Base-by-base conservation (phyloP, 1,284 basidiomycete genomes). In the Singerocomus inundabilis region DNA sequence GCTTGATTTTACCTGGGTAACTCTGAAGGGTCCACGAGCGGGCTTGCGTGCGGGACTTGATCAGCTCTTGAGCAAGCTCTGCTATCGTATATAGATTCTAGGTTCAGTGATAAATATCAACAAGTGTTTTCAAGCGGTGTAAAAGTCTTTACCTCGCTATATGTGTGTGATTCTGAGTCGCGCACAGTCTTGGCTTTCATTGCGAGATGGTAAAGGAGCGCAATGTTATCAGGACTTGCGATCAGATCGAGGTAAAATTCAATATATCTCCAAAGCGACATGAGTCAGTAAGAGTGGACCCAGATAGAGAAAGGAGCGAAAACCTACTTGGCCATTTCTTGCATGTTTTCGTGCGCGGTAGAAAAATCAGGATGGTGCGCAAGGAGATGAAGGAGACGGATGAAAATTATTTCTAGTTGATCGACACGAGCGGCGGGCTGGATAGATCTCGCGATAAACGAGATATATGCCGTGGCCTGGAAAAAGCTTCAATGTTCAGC, bases 351-450 rank as follows among this genome's bases (percentile, higher is more conserved):
- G 36, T 81, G 76, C 6, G 72, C 71, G 18, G 75, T 72, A 38
- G 74, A 76, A 61, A 94, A 93, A 69, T 99, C 96, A 2, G 96
- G 95, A 69, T 99, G 96, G 64, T 97, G 93, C 0, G 94, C 90
- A 2, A 99, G 75, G 1, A 96, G 69, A 62, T 95, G 90, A 6
- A 99, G 74, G 13, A 98, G 71, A 5, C 94, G 85, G 29, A 94
- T 82, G 59, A 98, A 90, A 1, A 88, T 81, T 51, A 87, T 72
- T 64, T 98, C 96, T 49, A 96, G 79, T 40, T 82, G 70, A 24
- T 84, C 76, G 9, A 93, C 73, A 34, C 81, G 78, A 24, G 80
- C 60, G n/a, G 75, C 85, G 82, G 46, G 70, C 16, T 76, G 63
- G 57, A 82, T 64, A 44, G 73, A 75, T 46, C 68, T 74, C 51